Base-by-base conservation (phyloP, 2,329 filamentous ascomycete species). In the Ceratocystis cacaofunesta region DNA sequence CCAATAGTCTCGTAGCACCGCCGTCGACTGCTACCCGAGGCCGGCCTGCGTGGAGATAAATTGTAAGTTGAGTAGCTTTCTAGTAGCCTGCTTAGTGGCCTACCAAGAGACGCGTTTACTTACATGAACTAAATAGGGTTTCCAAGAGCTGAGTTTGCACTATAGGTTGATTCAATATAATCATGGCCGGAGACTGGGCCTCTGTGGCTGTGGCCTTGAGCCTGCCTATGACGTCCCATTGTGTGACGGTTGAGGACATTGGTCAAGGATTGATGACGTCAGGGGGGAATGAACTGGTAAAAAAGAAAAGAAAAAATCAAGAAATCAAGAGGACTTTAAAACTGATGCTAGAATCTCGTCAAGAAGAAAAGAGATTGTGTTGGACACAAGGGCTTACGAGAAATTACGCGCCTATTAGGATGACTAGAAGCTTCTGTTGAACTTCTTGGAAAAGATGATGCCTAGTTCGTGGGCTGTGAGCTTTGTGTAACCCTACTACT, bases 11-110 rank as follows among this genome's bases (percentile, higher is more conserved):
- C 72, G 97, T 95, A 58, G 92, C 92, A 28, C 91, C 94, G 65
- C 92, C 94, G 76, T 99, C 94, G 32, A 91, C 94, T 67, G 91
- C 95, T 64, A 97, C 80, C 28, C 82, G 83, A 68, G 86, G 81
- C 25, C 76, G 77, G 63, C 88, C 86, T 89, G 70, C 65, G 30
- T 10, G 12, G 36, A 41, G 10, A 41, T 41, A 12, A 15, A 3
- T 5, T 41, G 36, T 41, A 15, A 41, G 36, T 15, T 41, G 36
- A 41, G 36, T 15, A 41, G 36, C 10, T 15, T 41, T 41, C 10
- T 5, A 12, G 10, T 15, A 41, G 32, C 1, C 25, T 41, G 15
- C 17, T 28, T 32, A 48, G 8, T 5, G 41, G 41, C 17, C n/a
- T 15, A 7, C 7, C 48, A 5, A 15, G 22, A 22, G 10, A 1